Base-by-base conservation (phyloP, 257 asterid genomes). In the Salvia hispanica region DNA sequence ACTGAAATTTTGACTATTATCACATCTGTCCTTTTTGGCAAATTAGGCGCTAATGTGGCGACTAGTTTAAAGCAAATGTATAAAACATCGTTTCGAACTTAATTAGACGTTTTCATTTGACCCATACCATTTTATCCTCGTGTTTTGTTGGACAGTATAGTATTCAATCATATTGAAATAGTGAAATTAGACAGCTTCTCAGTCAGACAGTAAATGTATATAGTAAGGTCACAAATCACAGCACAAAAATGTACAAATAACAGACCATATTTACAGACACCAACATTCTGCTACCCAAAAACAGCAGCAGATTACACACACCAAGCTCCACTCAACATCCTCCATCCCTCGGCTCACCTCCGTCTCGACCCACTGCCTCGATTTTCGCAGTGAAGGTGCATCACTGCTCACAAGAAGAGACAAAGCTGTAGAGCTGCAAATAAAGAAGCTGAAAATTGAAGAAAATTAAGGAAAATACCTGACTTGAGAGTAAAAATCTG, bases 391-490 rank as follows among this genome's bases (percentile, higher is more conserved):
- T 37, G n/a, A 39, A 37, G 39, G n/a, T 52, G 62, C 62, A 7
- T 53, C 44, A 12, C 13, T 40, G 53, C 40, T 18, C 58, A 39
- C 13, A 45, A 31, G 42, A 36, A 59, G 31, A 59, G 48, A 58
- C 67, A 48, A 40, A 57, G 15, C 15, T 58, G 45, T 15, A 69
- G 43, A 58, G 56, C n/a, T 11, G 12, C 60, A 15, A 34, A 57
- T 11, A 31, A 18, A 61, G 31, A 34, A 48, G 45, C n/a, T 4
- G 10, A 9, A 28, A 52, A 66, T 1, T 2, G 28, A 11, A 60
- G 64, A 31, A 12, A 4, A 8, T 8, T 44, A 55, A 37, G 7
- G 21, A 15, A 18, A 21, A 40, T 79, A 86, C 91, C 92, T 79
- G 69, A 52, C 53, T 58, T 69, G 53, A 7, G 16, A 58, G 72